Base-by-base conservation (phyloP, 2,329 filamentous ascomycete genomes). In the Aspergillus sp. region DNA sequence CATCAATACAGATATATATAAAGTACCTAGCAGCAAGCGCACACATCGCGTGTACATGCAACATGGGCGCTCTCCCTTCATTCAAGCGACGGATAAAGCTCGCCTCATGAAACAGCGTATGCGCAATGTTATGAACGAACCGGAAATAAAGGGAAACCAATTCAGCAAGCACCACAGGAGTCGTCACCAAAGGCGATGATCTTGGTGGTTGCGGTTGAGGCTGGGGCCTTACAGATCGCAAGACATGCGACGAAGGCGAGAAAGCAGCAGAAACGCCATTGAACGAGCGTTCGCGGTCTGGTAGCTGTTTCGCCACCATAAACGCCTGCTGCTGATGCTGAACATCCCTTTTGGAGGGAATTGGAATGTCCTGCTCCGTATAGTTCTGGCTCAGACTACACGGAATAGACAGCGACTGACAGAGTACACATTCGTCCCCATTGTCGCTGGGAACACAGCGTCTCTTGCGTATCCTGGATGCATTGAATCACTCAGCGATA, bases 121-220 rank as follows among this genome's bases (percentile, higher is more conserved):
- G 53, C 29, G 54, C 49, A 29, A 58, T 49, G 45, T 58, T 55
- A 33, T 58, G 56, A 5, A 57, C 56, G 8, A 46, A 53, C 7
- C 48, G 51, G 46, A 58, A 58, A 36, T 57, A 57, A 5, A 56
- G 49, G 1, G 41, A 36, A 19, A 53, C 51, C 10, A 58, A 36
- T 42, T 58, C 56, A 3, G 34, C n/a, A 12, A 46, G 45, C 2
- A 55, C 8, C 7, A 39, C 36, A n/a, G 41, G 48, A 3, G 48
- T 46, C 2, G 42, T 35, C 9, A 53, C 36, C 35, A 44, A 32
- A 40, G 35, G 38, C 35, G 38, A 19, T 19, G 19, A n/a, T 3
- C 38, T 38, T 8, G 33, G 19, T 32, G 30, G 30, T 9, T 32
- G 30, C 30, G 30, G 19, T 19, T 19, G 30, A 32, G 30, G 8